Percentiles rank a stretch among this genome's conserved stretches.
phyloP scores from a whole-genome alignment of 148 eudicot species.

The Rheum nobile region DNA sequence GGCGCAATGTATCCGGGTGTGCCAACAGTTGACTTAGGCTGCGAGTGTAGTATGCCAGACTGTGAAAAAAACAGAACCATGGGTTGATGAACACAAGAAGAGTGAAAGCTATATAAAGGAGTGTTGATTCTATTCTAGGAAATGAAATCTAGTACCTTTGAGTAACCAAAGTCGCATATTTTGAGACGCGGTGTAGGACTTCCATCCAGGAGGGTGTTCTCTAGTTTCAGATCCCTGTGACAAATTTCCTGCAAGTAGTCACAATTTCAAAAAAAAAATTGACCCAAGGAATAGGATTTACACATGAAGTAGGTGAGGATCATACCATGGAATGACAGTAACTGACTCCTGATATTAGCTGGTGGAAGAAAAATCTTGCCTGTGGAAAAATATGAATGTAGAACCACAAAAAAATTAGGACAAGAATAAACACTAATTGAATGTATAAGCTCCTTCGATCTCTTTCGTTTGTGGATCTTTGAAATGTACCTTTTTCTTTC shows the following conservation, averaged over 20 bases:
- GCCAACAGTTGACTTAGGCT: conserved; percentile 95
- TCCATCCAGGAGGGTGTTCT: conserved; percentile 89
- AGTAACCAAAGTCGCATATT: conserved; percentile 93
- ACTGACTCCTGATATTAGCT: conserved; percentile 86
- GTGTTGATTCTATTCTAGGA: not conserved
- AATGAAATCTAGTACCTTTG: conserved; percentile 40
- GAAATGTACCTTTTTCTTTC: no score
- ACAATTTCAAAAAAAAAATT: not conserved
- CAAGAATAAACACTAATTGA: conserved; percentile 4
- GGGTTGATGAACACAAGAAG: not conserved
- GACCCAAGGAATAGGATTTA: not conserved
- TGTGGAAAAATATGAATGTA: conserved; percentile 8
- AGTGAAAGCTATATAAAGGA: not conserved
- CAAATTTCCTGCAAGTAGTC: conserved; percentile 58
- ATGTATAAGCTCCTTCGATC: no score
- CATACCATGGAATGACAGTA: conserved; percentile 88
- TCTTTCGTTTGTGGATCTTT: no score
- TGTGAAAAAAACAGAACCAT: conserved; percentile 11
- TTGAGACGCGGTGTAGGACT: conserved; percentile 77
- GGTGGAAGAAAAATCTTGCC: conserved; percentile 93
- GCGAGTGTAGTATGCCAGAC: conserved; percentile 81
- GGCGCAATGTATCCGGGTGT: conserved; percentile 97
- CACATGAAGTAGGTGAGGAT: not conserved
- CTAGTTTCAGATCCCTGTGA: conserved; percentile 88
- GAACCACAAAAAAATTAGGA: not conserved